Conservation (phyloP, 257 asterid genomes). For the Dorcoceras hygrometricum region DNA sequence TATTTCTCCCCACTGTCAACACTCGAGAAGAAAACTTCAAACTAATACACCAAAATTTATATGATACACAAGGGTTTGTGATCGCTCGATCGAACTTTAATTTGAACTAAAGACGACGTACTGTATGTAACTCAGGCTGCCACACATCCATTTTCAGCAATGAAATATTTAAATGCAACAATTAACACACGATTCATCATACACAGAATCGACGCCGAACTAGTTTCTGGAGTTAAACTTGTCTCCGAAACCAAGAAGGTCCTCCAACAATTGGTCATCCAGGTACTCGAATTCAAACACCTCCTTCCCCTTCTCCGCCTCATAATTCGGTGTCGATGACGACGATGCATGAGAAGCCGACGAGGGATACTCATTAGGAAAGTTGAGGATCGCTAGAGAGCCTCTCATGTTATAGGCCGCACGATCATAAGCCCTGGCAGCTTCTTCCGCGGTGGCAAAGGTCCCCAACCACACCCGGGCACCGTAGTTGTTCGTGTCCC, state of each 20-base stretch:
- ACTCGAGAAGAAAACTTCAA: too few relatives aligned
- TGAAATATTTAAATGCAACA: too few relatives aligned
- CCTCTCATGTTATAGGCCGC: constrained; percentile 67
- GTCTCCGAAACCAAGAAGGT: constrained; percentile 39
- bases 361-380: constrained; percentile 55
- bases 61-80: too few relatives aligned
- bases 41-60: too few relatives aligned
- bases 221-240: neutral
- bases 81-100: too few relatives aligned
- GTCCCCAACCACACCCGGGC: constrained; percentile 77
- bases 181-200: too few relatives aligned
- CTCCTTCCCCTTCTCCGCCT: constrained; percentile 29
- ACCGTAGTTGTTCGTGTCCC: constrained; percentile 48
- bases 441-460: constrained; percentile 62
- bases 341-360: constrained; percentile 16
- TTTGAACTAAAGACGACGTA: too few relatives aligned
- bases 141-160: neutral
- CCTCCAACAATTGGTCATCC: constrained; percentile 47
- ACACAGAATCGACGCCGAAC: neutral
- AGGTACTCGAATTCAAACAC: constrained; percentile 41
- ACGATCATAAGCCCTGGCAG: constrained; percentile 65
- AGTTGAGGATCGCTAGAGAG: constrained; percentile 56
- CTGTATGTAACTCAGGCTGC: neutral
- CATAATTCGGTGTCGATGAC: constrained; percentile 5
- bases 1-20: too few relatives aligned